Evolutionary conservation across 139 green algal genomes (phyloP).

Genomic region (Dunaliella primolecta): DNA sequence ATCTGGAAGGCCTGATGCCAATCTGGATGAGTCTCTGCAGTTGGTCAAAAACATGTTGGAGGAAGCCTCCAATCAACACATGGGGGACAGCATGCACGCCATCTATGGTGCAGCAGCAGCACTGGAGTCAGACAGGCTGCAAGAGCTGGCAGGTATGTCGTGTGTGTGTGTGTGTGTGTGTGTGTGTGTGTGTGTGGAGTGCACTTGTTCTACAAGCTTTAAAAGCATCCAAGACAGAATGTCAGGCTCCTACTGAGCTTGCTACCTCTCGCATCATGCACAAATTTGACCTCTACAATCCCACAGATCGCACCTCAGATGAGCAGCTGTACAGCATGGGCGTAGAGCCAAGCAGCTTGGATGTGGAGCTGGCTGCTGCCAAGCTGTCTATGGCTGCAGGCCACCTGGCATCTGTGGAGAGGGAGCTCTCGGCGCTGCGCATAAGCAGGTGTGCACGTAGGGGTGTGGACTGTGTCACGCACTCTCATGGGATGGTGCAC

Average conservation of each 20-base stretch:
- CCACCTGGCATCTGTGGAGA: background rate
- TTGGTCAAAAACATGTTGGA: background rate
- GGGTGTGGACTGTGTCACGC: background rate
- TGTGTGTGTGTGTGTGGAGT: no score
- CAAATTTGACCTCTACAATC: no score
- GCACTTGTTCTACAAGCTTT: no score
- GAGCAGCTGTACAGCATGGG: background rate
- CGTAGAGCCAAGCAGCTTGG: background rate
- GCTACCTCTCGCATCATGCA: no score
- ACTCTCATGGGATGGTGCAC: no score
- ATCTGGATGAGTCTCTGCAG: background rate
- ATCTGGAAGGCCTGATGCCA: background rate
- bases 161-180: no score
- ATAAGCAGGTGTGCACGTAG: background rate
- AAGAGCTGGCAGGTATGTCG: background rate
- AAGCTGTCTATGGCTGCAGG: background rate
- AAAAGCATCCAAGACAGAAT: no score
- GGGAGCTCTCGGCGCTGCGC: background rate
- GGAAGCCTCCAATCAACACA: background rate
- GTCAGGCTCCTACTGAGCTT: no score
- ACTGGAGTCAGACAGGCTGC: background rate
- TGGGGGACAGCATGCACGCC: background rate
- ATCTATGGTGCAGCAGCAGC: background rate
- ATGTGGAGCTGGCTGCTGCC: background rate
- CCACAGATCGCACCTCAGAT: no score